These are phyloP conservation scores for Cyclospora cayetanensis DNA, from an alignment of 169 alveolate species.

Conservation along the genomic window DNA sequence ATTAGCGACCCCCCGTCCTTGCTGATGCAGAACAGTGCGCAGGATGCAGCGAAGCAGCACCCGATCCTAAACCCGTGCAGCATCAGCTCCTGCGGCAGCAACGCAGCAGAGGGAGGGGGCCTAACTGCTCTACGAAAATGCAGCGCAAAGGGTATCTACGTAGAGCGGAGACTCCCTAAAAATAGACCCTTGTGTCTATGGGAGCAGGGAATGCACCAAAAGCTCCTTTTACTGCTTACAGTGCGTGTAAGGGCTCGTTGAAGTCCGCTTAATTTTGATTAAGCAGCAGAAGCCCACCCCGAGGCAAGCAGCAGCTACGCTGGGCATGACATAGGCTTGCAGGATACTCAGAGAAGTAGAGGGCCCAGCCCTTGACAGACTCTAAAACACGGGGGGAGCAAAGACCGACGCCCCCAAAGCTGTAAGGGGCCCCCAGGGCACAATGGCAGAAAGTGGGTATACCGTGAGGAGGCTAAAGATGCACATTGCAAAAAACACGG, in stretches of 20 bases:
- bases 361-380: neutral
- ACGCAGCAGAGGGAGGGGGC: neutral
- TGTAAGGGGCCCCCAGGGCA: constrained; percentile 22
- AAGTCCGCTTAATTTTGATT: neutral
- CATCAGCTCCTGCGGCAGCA: constrained; percentile 37
- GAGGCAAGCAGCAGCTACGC: constrained; percentile 23
- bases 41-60: neutral
- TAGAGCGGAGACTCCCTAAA: too few relatives aligned
- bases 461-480: neutral
- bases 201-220: too few relatives aligned
- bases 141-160: too few relatives aligned
- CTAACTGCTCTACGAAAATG: too few relatives aligned
- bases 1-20: constrained; percentile 1
- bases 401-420: constrained; percentile 18
- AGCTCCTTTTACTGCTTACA: neutral
- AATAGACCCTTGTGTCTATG: too few relatives aligned
- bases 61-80: neutral
- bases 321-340: neutral
- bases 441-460: constrained; percentile 1
- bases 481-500: neutral
- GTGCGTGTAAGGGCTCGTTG: neutral
- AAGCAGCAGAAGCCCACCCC: constrained; percentile 24
- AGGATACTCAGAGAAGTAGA: neutral
- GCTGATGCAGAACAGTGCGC: neutral
- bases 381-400: neutral